A percentile compares a stretch with the other conserved stretches of the same genome.
phyloP scores from a whole-genome alignment of 768 basidiomycete genomes.

The Dendrothele bispora region DNA sequence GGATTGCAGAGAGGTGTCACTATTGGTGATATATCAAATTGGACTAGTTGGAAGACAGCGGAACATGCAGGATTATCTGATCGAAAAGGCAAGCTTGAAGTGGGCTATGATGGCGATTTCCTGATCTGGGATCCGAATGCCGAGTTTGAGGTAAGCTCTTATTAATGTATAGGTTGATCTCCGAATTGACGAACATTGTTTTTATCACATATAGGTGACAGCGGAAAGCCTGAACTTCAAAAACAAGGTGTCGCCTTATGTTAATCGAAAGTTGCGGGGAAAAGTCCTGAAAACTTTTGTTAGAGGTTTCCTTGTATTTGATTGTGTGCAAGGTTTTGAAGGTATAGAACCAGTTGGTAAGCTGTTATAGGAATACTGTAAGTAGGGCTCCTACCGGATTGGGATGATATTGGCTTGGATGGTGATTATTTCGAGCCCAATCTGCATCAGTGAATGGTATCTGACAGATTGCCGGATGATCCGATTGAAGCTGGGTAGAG shows the following conservation, averaged over 20 bases:
- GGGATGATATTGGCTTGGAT: no score
- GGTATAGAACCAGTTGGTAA: neutral
- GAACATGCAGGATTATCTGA: constrained; percentile 71
- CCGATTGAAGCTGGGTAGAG: no score
- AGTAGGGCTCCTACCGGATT: no score
- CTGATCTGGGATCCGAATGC: constrained; percentile 76
- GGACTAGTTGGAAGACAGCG: constrained; percentile 76
- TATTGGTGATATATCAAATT: constrained; percentile 66
- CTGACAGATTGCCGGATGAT: no score
- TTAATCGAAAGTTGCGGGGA: constrained; percentile 70
- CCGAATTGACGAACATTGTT: neutral
- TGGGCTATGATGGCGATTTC: constrained; percentile 85
- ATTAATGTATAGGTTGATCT: neutral
- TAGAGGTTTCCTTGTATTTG: constrained; percentile 73
- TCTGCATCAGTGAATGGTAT: no score
- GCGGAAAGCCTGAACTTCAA: constrained; percentile 79
- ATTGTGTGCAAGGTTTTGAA: constrained; percentile 23
- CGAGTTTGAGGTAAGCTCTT: constrained; percentile 39
- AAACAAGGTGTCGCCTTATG: constrained; percentile 92
- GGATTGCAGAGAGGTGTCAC: constrained; percentile 55
- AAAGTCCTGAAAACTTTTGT: constrained; percentile 77
- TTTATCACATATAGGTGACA: constrained; percentile 55
- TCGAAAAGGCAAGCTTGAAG: constrained; percentile 69
- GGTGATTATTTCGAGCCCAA: no score
- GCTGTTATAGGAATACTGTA: no score